A percentile compares a stretch with the other conserved stretches of the same genome.
phyloP scores from a whole-genome alignment of 2,329 filamentous ascomycete species.

The Elsinoe ampelina region DNA sequence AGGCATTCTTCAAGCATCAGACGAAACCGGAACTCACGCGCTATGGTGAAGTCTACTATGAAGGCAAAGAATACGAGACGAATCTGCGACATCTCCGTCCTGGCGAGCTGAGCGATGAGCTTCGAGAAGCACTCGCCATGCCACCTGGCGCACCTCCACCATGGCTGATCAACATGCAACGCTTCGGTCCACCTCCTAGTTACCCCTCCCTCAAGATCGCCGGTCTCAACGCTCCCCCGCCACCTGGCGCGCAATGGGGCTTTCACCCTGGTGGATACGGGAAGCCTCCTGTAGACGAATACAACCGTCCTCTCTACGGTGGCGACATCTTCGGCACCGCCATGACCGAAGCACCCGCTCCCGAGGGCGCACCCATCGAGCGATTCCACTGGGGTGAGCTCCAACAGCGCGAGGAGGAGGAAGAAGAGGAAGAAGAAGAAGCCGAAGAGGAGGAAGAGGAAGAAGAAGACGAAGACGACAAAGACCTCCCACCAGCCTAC shows the following conservation, averaged over 20 bases:
- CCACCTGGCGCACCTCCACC: conserved; percentile 85
- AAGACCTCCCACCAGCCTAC: conserved; percentile 53
- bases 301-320: conserved; percentile 82
- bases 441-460: conserved; percentile 52
- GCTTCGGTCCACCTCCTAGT: conserved; percentile 83
- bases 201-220: conserved; percentile 94
- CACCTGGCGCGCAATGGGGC: conserved; percentile 82
- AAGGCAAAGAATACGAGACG: conserved; percentile 96
- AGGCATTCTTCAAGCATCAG: conserved; percentile 96
- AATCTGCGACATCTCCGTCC: conserved; percentile 84
- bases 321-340: conserved; percentile 87
- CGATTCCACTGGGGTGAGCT: conserved; percentile 87
- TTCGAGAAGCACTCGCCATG: conserved; percentile 90
- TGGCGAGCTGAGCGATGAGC: conserved; percentile 77
- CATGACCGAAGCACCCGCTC: conserved; percentile 49
- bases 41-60: conserved; percentile 98
- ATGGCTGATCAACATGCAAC: conserved; percentile 95
- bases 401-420: conserved; percentile 67
- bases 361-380: conserved; percentile 66
- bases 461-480: conserved; percentile 62
- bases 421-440: conserved; percentile 52
- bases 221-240: conserved; percentile 86
- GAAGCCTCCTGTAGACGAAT: conserved; percentile 89
- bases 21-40: conserved; percentile 89
- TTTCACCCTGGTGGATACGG: conserved; percentile 94